Evolutionary conservation across 257 asterid genomes (phyloP).

Genomic region (Solanum bulbocastanum): DNA sequence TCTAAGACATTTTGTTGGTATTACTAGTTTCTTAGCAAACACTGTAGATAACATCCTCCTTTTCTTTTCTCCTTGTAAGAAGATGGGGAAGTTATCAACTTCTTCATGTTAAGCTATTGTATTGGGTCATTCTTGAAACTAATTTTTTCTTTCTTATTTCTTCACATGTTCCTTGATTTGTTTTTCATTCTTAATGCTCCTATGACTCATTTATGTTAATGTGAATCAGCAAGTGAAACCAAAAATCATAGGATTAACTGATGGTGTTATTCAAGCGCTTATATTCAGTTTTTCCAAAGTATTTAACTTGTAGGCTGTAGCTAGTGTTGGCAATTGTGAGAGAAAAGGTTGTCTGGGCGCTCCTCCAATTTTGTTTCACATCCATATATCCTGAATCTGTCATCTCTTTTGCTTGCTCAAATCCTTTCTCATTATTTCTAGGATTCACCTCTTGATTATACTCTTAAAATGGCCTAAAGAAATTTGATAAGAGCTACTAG

Average conservation of each 20-base stretch:
- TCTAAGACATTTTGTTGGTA: background rate
- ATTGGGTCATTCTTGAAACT: background rate
- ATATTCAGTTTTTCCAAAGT: too few species aligned
- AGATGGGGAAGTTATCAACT: background rate
- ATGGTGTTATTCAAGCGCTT: too few species aligned
- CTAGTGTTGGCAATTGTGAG: too few species aligned
- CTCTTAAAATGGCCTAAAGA: too few species aligned
- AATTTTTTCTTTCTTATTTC: background rate
- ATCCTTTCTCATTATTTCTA: too few species aligned
- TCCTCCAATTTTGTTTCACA: too few species aligned
- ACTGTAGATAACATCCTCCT: background rate
- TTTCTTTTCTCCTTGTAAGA: background rate
- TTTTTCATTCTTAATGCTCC: background rate
- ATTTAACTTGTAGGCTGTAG: too few species aligned
- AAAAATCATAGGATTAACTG: background rate
- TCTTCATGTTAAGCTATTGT: background rate
- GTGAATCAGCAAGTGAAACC: background rate
- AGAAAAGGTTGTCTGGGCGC: too few species aligned
- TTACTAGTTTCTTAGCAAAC: background rate
- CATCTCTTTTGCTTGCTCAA: too few species aligned
- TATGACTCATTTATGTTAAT: background rate
- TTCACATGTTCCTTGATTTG: background rate
- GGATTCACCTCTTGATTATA: too few species aligned
- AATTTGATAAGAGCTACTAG: too few species aligned
- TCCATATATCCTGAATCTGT: too few species aligned